Evolutionary conservation across 768 basidiomycete genomes (phyloP).

Genomic region (Psilocybe sp.): DNA sequence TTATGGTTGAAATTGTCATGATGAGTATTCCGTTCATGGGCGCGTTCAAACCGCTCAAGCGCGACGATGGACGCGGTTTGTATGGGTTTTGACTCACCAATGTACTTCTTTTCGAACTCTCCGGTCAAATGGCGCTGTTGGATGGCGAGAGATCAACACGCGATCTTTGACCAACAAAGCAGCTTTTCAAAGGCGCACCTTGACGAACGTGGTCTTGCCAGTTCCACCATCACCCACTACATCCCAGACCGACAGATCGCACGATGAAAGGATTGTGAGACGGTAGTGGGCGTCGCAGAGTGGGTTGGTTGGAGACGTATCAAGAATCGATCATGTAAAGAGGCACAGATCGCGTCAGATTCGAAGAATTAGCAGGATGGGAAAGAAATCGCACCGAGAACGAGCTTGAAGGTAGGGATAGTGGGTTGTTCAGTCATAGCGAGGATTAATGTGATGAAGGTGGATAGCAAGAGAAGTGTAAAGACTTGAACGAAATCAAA

Average conservation of each 20-base stretch:
- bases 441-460: constrained; percentile 7
- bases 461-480: constrained; percentile 19
- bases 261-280: constrained; percentile 19
- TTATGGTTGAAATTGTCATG: constrained; percentile 8
- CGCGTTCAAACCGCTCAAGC: constrained; percentile 17
- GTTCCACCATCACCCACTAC: constrained; percentile 95
- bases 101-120: constrained; percentile 99
- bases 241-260: constrained; percentile 15
- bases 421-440: constrained; percentile 39
- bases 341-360: constrained; percentile 27
- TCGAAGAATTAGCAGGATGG: constrained; percentile 11
- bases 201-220: constrained; percentile 98
- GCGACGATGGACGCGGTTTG: constrained; percentile 11
- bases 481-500: constrained; percentile 25
- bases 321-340: constrained; percentile 54
- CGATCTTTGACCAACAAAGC: constrained; percentile 39
- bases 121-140: constrained; percentile 93
- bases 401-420: constrained; percentile 97
- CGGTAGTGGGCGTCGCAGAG: not conserved
- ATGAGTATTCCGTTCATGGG: constrained; percentile 10
- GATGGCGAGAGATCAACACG: constrained; percentile 47
- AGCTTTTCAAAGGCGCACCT: constrained; percentile 48
- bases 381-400: constrained; percentile 70
- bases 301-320: constrained; percentile 13
- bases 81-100: constrained; percentile 56